Conservation (phyloP, 805 yeast species). For the Kluyveromyces nonfermentans region DNA sequence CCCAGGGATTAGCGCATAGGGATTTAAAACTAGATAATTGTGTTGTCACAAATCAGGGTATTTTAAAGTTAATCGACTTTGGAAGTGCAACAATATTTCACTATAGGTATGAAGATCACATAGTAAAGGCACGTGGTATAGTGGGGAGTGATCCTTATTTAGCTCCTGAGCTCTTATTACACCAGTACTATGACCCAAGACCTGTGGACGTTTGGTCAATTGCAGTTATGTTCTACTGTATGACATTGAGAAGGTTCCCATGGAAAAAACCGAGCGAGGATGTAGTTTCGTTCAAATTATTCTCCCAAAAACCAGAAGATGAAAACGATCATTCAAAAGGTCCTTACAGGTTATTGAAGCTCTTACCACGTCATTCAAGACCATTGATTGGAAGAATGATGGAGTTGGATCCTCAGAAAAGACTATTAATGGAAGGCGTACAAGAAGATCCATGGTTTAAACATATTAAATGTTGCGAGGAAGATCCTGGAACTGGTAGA, state of each 20-base stretch:
- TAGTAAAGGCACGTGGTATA: conserved; percentile 67
- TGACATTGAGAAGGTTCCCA: conserved; percentile 80
- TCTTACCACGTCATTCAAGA: conserved; percentile 62
- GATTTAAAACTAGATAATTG: conserved; percentile 91
- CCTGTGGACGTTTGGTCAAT: conserved; percentile 89
- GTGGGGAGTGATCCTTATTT: conserved; percentile 95
- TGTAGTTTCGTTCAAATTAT: conserved; percentile 69
- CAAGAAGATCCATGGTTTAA: conserved; percentile 48
- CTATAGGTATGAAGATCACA: conserved; percentile 47
- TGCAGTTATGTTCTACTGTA: conserved; percentile 87
- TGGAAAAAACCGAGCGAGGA: conserved; percentile 85
- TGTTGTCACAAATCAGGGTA: conserved; percentile 67
- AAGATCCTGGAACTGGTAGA: conserved; percentile 15
- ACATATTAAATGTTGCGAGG: conserved; percentile 45
- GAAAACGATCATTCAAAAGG: conserved; percentile 45
- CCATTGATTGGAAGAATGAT: conserved; percentile 58
- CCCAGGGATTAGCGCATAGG: conserved; percentile 82
- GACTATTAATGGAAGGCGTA: conserved; percentile 53
- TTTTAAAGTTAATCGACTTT: conserved; percentile 81
- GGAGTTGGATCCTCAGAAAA: conserved; percentile 43
- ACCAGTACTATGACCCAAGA: conserved; percentile 63
- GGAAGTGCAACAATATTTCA: conserved; percentile 85
- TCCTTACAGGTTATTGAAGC: conserved; percentile 59
- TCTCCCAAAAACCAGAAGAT: conserved; percentile 36
- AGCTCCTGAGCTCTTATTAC: conserved; percentile 78